phyloP scores from a whole-genome alignment of 2,329 filamentous ascomycete species.

The Scorias spongiosa region DNA sequence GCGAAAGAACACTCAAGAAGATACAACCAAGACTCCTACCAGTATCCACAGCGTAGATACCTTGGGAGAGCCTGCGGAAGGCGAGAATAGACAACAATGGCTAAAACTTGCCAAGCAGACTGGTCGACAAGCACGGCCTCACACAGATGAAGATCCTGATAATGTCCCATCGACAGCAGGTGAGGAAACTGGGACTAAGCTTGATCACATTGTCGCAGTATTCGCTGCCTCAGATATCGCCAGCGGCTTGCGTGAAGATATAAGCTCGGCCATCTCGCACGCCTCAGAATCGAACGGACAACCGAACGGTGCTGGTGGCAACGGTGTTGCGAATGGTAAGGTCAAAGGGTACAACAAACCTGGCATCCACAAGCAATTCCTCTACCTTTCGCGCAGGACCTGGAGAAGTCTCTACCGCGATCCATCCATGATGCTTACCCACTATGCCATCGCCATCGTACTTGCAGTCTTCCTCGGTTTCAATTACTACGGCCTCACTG shows the following conservation, averaged over 20 bases:
- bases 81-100: constrained; percentile 41
- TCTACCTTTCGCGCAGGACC: constrained; percentile 76
- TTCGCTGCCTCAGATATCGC: constrained; percentile 71
- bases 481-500: constrained; percentile 88
- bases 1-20: constrained; percentile 50
- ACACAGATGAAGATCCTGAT: constrained; percentile 39
- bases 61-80: constrained; percentile 4
- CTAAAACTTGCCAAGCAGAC: constrained; percentile 40
- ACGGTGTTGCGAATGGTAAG: constrained; percentile 27
- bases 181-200: constrained; percentile 52
- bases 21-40: constrained; percentile 24
- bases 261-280: constrained; percentile 48
- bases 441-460: constrained; percentile 92
- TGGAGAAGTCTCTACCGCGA: constrained; percentile 98
- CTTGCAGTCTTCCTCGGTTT: constrained; percentile 88
- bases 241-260: constrained; percentile 58
- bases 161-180: constrained; percentile 11
- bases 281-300: constrained; percentile 53
- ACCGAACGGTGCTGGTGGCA: constrained; percentile 33
- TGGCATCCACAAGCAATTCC: constrained; percentile 65
- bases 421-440: constrained; percentile 93
- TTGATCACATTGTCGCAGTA: constrained; percentile 64
- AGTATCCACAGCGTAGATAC: constrained; percentile 30
- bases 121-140: constrained; percentile 34
- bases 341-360: constrained; percentile 73